A percentile compares a stretch with the other conserved stretches of the same genome.
These are phyloP conservation scores for Ascochyta clinopodiicola DNA, from an alignment of 2,329 filamentous ascomycete genomes.

Conservation along the genomic window DNA sequence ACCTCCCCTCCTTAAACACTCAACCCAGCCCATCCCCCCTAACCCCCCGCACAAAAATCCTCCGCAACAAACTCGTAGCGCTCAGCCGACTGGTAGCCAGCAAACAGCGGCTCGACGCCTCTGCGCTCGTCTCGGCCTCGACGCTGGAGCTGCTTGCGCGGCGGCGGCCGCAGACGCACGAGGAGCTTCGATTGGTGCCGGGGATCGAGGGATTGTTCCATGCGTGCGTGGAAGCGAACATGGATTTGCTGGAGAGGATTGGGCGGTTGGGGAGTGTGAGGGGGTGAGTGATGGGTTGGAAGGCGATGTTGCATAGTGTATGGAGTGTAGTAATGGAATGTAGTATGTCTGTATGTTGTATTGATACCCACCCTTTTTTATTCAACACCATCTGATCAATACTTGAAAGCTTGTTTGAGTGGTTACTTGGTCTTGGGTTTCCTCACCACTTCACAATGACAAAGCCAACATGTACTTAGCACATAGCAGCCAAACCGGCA, in stretches of 20 bases:
- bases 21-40: neutral
- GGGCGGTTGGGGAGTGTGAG: slow-evolving; percentile 23
- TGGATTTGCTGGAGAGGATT: slow-evolving; percentile 37
- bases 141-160: slow-evolving; percentile 33
- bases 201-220: slow-evolving; percentile 30
- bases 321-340: too few species aligned
- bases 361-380: too few species aligned
- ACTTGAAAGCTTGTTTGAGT: too few species aligned
- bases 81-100: slow-evolving; percentile 36
- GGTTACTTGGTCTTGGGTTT: too few species aligned
- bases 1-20: too few species aligned
- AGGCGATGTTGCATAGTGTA: too few species aligned
- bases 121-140: slow-evolving; percentile 24
- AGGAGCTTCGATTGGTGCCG: slow-evolving; percentile 34
- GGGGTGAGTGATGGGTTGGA: neutral
- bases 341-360: too few species aligned
- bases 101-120: slow-evolving; percentile 15
- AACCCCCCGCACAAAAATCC: slow-evolving; percentile 13
- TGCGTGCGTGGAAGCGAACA: slow-evolving; percentile 27
- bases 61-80: slow-evolving; percentile 38
- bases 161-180: slow-evolving; percentile 25
- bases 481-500: too few species aligned
- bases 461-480: too few species aligned
- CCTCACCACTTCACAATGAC: too few species aligned
- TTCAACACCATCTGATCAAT: too few species aligned